Conservation (phyloP, 495 filamentous ascomycete genomes). For the Xylaria venustula region DNA sequence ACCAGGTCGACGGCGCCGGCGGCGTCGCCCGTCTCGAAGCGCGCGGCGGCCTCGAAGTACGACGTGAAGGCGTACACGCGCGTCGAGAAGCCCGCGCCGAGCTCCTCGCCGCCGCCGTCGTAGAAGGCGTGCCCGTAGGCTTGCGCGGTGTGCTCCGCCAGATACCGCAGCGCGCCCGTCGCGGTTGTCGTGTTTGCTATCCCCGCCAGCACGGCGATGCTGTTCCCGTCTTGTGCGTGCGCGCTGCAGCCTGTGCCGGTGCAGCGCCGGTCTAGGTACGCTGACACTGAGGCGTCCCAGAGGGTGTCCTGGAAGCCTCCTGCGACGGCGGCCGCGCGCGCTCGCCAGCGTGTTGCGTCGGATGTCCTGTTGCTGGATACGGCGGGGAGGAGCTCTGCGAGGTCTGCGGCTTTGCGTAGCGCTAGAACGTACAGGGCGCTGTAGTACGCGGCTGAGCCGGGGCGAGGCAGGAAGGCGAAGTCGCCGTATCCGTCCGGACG, state of each 20-base stretch:
- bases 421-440: constrained; percentile 48
- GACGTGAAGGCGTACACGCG: constrained; percentile 53
- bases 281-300: constrained; percentile 37
- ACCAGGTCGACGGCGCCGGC: constrained; percentile 41
- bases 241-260: constrained; percentile 22
- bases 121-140: constrained; percentile 49
- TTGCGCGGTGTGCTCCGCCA: constrained; percentile 25
- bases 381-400: constrained; percentile 32
- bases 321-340: constrained; percentile 31
- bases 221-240: constrained; percentile 50
- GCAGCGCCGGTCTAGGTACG: constrained; percentile 39
- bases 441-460: constrained; percentile 46
- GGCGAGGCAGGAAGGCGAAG: constrained; percentile 48
- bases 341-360: constrained; percentile 37
- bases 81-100: constrained; percentile 30
- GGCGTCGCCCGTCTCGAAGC: constrained; percentile 34
- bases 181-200: constrained; percentile 30
- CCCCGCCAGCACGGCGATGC: constrained; percentile 39
- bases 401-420: constrained; percentile 37
- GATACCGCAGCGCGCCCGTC: constrained; percentile 33
- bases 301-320: constrained; percentile 29
- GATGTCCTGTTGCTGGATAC: no score
- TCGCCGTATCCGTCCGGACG: constrained; percentile 44
- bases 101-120: constrained; percentile 36
- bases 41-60: constrained; percentile 47